Evolutionary conservation across 345 rosid species (phyloP), one percentile per base, ranked within the genome.

Genomic region (Triadica sebifera): DNA sequence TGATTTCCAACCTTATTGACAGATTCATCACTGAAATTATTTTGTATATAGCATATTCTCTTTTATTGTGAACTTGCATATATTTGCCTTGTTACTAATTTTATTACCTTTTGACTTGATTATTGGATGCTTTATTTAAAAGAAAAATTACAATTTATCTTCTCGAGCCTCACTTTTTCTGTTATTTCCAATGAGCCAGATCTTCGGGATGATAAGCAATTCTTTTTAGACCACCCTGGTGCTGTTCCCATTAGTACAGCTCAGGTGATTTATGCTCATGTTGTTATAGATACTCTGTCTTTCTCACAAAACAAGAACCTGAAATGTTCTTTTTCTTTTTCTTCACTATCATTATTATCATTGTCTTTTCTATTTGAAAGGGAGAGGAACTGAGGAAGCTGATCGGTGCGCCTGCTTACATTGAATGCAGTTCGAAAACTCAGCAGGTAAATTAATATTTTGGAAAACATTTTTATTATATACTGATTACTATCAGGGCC

Each of bases 371-470:
- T 53, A 17, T 51, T 45, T 73, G 38, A 72, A 75, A 94, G 98
- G 98, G 98, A 67, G 98, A 94, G 90, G 98, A 94, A 67, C 85
- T 94, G 77, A 91, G 76, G 90, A 94, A 91, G 81, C 85, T 85
- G 81, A 94, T 94, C 65, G 90, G 89, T 65, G 85, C 98, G 65
- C 93, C 98, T 50, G 87, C 89, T 58, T 94, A 94, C 81, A 81
- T 94, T 57, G 98, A 94, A 74, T 92, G 98, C 78, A 94, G 97
- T 83, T 88, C 97, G 22, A 94, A 94, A 80, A 86, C 98, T 29
- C 98, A 91, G 79, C 92, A 92, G 94, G 98, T 92, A 75, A 68
- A 29, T 65, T 63, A 34, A 24, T 16, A 55, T 11, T 29, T 25
- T 8, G 13, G 29, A 6, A 20, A 41, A n/a, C 2, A 25, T 20